A percentile compares a stretch with the other conserved stretches of the same genome.
Evolutionary conservation across 228 moss, liverwort and hornwort species (phyloP).

Genomic region (Sphagnum magellanicum): DNA sequence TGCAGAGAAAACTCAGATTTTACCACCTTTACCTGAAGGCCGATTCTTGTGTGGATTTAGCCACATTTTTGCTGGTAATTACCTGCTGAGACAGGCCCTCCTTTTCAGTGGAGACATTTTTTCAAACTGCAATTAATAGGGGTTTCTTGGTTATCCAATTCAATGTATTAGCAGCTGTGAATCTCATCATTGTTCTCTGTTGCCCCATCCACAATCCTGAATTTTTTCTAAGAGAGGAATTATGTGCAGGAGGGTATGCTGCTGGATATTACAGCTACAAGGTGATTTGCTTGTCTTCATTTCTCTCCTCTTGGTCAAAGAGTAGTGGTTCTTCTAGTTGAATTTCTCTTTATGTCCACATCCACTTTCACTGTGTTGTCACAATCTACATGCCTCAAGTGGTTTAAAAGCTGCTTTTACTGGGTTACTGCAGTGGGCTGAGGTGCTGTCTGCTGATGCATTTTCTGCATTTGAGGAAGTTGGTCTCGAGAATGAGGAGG

Average conservation of each 20-base stretch:
- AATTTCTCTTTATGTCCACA: too few species aligned
- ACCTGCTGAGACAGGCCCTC: too few species aligned
- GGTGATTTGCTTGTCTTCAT: constrained; percentile 9
- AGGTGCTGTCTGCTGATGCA: constrained; percentile 51
- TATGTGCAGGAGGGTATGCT: constrained; percentile 37
- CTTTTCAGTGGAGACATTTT: too few species aligned
- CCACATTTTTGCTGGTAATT: constrained; percentile 50
- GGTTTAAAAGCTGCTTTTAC: neutral
- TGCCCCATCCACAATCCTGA: too few species aligned
- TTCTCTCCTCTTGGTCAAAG: neutral
- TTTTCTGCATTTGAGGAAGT: constrained; percentile 57
- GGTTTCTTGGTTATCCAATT: too few species aligned
- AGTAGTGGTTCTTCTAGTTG: too few species aligned
- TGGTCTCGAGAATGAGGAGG: constrained; percentile 48
- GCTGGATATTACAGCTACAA: constrained; percentile 63
- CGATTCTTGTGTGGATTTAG: constrained; percentile 50
- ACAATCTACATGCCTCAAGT: neutral
- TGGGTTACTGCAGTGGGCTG: constrained; percentile 32
- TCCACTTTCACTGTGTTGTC: neutral
- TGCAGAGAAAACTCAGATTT: constrained; percentile 42
- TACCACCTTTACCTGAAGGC: constrained; percentile 38
- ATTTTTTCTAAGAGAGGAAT: neutral
- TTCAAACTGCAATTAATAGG: too few species aligned
- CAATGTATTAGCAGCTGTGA: too few species aligned
- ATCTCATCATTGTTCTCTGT: too few species aligned